Base-by-base conservation (phyloP, 2,329 filamentous ascomycete species). In the Aspergillus bombycis region DNA sequence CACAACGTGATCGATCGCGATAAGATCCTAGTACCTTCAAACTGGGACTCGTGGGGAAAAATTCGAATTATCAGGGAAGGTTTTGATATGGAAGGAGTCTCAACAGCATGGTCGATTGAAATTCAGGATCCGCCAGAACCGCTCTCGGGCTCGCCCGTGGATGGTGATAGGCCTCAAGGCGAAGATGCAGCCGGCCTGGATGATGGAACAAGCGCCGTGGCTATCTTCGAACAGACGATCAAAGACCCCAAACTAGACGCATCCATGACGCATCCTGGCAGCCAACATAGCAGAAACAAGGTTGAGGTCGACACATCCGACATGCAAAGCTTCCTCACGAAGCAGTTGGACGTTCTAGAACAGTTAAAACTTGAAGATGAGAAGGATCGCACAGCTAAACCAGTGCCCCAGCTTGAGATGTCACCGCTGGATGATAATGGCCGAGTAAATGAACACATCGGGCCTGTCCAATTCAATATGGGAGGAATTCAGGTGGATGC, bases 21-120 rank as follows among this genome's bases (percentile, higher is more conserved):
- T 77, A 96, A 96, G 83, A 94, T 99, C 60, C 85, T 97, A 6
- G 91, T 99, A 0, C 94, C 94, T 1, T 91, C 94, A 19, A 97
- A 97, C 77, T 99, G 95, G 95, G 95, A 99, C 78, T 97, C 94
- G 0, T 97, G 93, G 92, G 94, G 93, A 64, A 99, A 98, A 80
- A 97, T 99, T 64, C 87, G 94, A 48, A 93, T 98, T 52, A 83
- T 98, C 32, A 88, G 93, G 60, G 95, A 97, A 74, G 92, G 90
- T 0, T 98, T 98, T 71, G 93, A 98, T 69, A 92, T 96, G 26
- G 95, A 99, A 81, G 86, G 87, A 16, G 85, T 96, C 50, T 95
- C 92, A 71, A 86, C 89, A 63, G 91, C 89, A 57, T 99, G 95
- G 95, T 90, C 90, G 1, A 85, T 92, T 61, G 93, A 96, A 68